Conservation (phyloP, 306 rosid species). For the Crataegus laevigata region DNA sequence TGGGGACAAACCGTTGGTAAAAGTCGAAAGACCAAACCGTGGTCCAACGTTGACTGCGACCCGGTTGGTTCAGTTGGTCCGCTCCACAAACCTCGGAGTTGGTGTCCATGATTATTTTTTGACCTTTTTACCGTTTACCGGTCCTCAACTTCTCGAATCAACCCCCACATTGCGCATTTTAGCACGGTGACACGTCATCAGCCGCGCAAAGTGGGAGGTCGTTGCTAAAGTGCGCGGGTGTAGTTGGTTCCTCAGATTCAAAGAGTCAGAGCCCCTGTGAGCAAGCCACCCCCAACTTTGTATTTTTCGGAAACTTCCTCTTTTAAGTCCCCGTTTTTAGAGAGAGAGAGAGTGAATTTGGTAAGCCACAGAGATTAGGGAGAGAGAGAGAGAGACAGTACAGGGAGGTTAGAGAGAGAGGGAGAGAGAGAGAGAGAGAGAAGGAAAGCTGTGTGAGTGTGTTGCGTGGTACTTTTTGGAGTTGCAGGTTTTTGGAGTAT, state of each 20-base stretch:
- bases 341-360: constrained; percentile 12
- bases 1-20: background rate
- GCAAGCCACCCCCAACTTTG: background rate
- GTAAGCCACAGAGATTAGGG: constrained; percentile 11
- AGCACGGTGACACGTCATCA: background rate
- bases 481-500: constrained; percentile 88
- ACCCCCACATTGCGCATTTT: constrained; percentile 9
- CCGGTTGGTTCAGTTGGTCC: background rate
- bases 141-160: background rate
- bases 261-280: background rate
- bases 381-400: background rate
- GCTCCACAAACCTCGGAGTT: constrained; percentile 26
- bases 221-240: constrained; percentile 30
- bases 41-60: background rate
- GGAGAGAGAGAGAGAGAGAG: background rate
- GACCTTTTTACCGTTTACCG: background rate
- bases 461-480: constrained; percentile 33
- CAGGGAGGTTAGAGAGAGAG: background rate
- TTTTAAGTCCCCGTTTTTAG: background rate
- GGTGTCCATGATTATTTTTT: background rate
- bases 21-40: background rate
- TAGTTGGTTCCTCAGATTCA: background rate
- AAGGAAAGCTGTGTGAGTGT: constrained; percentile 7
- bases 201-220: background rate
- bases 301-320: background rate